These are phyloP conservation scores for Starmera stellimalicola DNA, from an alignment of 1,139 yeast genomes.

Conservation along the genomic window DNA sequence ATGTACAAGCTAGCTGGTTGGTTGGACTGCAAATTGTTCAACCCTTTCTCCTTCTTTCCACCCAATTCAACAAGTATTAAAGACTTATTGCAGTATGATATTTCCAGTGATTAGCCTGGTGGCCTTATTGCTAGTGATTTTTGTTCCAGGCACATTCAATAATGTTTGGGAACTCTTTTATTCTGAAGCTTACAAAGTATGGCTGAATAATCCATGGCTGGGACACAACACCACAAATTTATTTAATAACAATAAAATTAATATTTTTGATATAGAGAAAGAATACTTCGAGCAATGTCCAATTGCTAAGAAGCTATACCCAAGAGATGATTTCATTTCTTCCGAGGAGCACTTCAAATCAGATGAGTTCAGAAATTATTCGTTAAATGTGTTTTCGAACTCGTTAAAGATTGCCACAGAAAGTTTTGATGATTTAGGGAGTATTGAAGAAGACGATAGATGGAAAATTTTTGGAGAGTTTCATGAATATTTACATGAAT, in stretches of 20 bases:
- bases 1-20: too few relatives aligned
- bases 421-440: conserved; percentile 29
- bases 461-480: conserved; percentile 27
- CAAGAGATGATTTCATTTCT: neutral
- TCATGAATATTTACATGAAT: conserved; percentile 29
- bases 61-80: conserved; percentile 1
- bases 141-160: neutral
- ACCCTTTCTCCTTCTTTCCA: too few relatives aligned
- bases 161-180: neutral
- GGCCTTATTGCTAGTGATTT: too few relatives aligned
- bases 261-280: neutral
- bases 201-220: too few relatives aligned
- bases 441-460: conserved; percentile 21
- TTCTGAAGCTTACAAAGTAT: too few relatives aligned
- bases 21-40: too few relatives aligned
- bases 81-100: conserved; percentile 11
- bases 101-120: too few relatives aligned
- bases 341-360: neutral
- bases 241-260: neutral
- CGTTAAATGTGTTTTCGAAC: conserved; percentile 16
- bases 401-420: conserved; percentile 56
- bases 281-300: neutral
- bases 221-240: neutral
- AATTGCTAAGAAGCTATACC: neutral
- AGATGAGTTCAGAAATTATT: neutral